Evolutionary conservation across 208 protist species (phyloP).

Genomic region (Acanthamoeba castellanii): DNA sequence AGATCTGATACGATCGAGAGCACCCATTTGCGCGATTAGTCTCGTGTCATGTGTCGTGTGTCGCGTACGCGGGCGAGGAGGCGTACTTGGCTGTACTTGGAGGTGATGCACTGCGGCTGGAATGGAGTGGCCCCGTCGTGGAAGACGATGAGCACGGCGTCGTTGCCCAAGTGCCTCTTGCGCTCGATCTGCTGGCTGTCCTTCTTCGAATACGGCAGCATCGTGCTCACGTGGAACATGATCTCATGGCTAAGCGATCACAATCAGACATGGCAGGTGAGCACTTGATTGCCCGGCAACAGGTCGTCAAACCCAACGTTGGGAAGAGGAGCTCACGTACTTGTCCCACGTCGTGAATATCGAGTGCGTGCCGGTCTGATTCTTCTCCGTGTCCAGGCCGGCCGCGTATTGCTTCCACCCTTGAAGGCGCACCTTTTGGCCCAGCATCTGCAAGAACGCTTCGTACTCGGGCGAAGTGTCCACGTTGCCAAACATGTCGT

Average conservation of each 20-base stretch:
- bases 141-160: slow-evolving; percentile 68
- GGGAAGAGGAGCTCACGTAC: background rate
- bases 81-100: slow-evolving; percentile 58
- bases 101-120: slow-evolving; percentile 63
- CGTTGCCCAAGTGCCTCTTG: slow-evolving; percentile 65
- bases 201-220: slow-evolving; percentile 80
- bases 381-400: slow-evolving; percentile 77
- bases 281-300: background rate
- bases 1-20: background rate
- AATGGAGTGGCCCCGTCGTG: slow-evolving; percentile 56
- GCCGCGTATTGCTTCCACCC: slow-evolving; percentile 73
- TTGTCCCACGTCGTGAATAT: slow-evolving; percentile 75
- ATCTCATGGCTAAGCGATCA: slow-evolving; percentile 76
- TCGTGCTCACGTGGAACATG: slow-evolving; percentile 83
- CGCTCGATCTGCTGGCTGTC: slow-evolving; percentile 68
- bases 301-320: background rate
- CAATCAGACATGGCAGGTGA: too few species aligned
- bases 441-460: slow-evolving; percentile 79
- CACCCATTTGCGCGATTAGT: background rate
- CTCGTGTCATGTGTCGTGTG: too few species aligned
- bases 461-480: slow-evolving; percentile 74
- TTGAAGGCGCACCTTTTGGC: slow-evolving; percentile 70
- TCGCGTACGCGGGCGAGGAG: background rate
- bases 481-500: slow-evolving; percentile 82
- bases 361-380: slow-evolving; percentile 78